Conservation (phyloP, 1,284 basidiomycete genomes). For the Wallemia hederae region DNA sequence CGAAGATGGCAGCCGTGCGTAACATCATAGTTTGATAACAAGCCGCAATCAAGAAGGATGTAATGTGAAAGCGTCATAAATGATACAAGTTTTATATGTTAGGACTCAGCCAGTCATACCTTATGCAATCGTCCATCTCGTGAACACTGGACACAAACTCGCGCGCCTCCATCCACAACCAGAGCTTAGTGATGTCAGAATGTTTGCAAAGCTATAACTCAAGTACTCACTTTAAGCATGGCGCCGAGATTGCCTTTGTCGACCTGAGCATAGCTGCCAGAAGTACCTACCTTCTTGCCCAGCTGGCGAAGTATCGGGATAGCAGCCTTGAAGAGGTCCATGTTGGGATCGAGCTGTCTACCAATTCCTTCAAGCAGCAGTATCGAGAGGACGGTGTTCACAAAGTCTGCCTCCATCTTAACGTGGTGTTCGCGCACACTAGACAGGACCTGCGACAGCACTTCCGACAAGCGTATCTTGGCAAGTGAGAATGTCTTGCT, state of each 20-base stretch:
- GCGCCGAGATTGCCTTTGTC: slow-evolving; percentile 42
- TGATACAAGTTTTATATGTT: neutral
- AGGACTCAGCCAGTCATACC: slow-evolving; percentile 30
- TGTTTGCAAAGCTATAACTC: neutral
- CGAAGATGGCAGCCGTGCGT: neutral
- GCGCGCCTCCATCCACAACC: slow-evolving; percentile 71
- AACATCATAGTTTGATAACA: neutral
- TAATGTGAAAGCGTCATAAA: too few relatives aligned
- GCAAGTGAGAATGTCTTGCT: slow-evolving; percentile 86
- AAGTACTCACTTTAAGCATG: slow-evolving; percentile 39
- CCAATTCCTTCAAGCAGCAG: slow-evolving; percentile 87
- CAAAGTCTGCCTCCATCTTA: slow-evolving; percentile 94
- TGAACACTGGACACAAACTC: slow-evolving; percentile 48
- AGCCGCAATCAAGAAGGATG: neutral
- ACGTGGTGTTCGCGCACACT: slow-evolving; percentile 84
- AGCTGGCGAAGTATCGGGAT: slow-evolving; percentile 66
- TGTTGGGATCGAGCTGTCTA: slow-evolving; percentile 58
- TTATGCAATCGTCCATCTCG: slow-evolving; percentile 43
- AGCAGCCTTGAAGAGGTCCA: slow-evolving; percentile 80
- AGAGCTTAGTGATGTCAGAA: slow-evolving; percentile 25
- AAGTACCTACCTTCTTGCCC: slow-evolving; percentile 56
- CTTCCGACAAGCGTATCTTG: slow-evolving; percentile 80
- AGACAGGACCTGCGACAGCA: slow-evolving; percentile 58
- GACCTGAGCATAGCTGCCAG: slow-evolving; percentile 34
- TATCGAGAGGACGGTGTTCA: slow-evolving; percentile 89